Evolutionary conservation across 2,329 filamentous ascomycete genomes (phyloP).

Genomic region (Cladosporium sphaerospermum): DNA sequence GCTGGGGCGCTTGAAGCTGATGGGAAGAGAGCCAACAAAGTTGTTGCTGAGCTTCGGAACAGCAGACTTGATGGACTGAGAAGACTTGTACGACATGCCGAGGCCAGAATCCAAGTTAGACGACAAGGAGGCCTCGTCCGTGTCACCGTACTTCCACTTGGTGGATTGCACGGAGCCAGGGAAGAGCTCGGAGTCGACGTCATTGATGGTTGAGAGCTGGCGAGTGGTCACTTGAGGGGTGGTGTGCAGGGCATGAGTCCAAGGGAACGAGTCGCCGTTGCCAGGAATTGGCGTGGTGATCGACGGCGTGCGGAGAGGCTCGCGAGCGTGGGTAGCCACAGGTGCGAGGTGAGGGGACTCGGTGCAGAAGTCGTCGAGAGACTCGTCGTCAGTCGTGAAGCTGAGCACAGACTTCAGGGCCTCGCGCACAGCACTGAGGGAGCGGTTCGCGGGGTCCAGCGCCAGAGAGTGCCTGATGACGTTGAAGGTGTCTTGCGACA

Average conservation of each 20-base stretch:
- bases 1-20: slow-evolving; percentile 48
- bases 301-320: slow-evolving; percentile 91
- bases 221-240: slow-evolving; percentile 65
- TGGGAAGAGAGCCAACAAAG: slow-evolving; percentile 63
- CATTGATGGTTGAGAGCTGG: slow-evolving; percentile 79
- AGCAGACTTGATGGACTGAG: slow-evolving; percentile 37
- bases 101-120: slow-evolving; percentile 80
- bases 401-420: slow-evolving; percentile 73
- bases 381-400: slow-evolving; percentile 91
- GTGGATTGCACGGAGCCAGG: slow-evolving; percentile 63
- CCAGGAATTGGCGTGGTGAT: slow-evolving; percentile 81
- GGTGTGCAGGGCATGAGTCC: slow-evolving; percentile 82
- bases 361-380: slow-evolving; percentile 86
- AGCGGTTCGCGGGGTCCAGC: slow-evolving; percentile 83
- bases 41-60: slow-evolving; percentile 57
- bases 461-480: slow-evolving; percentile 87
- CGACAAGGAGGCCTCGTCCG: slow-evolving; percentile 72
- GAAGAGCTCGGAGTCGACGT: slow-evolving; percentile 79
- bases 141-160: slow-evolving; percentile 66
- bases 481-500: slow-evolving; percentile 97
- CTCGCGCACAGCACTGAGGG: slow-evolving; percentile 68
- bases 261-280: slow-evolving; percentile 76
- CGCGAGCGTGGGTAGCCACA: slow-evolving; percentile 71
- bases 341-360: slow-evolving; percentile 66
- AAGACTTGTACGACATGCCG: slow-evolving; percentile 72